Percentiles rank a stretch among this genome's conserved stretches.
Conservation (phyloP, 257 asterid species). For the Nicotiana benthamiana region DNA sequence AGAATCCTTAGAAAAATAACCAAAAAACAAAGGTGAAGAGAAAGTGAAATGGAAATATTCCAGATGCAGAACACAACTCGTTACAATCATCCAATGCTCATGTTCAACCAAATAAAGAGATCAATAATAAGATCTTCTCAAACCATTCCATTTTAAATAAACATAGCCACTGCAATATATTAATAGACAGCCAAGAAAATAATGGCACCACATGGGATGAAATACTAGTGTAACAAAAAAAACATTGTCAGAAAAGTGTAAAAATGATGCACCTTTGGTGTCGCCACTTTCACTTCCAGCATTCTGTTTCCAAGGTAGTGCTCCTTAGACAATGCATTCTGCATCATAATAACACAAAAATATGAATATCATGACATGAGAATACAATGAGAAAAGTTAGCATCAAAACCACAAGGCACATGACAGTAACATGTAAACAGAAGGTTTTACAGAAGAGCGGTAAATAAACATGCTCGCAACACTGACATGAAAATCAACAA, state of each 20-base stretch:
- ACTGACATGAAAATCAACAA: neutral
- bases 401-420: neutral
- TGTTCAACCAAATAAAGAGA: neutral
- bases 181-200: neutral
- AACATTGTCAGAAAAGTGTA: neutral
- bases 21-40: neutral
- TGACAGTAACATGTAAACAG: neutral
- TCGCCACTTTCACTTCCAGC: slow-evolving; percentile 95
- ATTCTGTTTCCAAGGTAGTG: slow-evolving; percentile 78
- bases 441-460: neutral
- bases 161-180: neutral
- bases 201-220: neutral
- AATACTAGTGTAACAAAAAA: neutral
- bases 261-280: slow-evolving; percentile 64
- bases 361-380: neutral
- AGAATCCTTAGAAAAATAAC: no score
- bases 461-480: neutral
- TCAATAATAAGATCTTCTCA: neutral
- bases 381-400: neutral
- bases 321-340: slow-evolving; percentile 77
- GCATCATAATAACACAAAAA: slow-evolving; percentile 18
- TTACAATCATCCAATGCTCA: neutral
- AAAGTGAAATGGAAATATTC: neutral
- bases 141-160: neutral
- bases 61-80: neutral